Conservation (phyloP, 345 rosid species). For the Odontarrhena argentea region DNA sequence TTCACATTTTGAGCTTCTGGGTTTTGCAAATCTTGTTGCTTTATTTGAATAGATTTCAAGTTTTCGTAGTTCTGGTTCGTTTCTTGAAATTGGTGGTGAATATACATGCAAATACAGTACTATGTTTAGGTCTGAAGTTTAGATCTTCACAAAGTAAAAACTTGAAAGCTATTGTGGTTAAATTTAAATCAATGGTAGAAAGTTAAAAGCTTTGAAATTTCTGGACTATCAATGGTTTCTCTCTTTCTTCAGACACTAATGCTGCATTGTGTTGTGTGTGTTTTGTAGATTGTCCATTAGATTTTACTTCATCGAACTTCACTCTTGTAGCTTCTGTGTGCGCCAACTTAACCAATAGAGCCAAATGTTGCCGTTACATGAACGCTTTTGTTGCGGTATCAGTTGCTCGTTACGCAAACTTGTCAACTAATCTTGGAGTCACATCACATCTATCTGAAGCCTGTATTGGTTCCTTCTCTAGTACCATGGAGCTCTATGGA, state of each 20-base stretch:
- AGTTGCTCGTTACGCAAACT: conserved; percentile 75
- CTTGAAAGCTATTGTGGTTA: conserved; percentile 1
- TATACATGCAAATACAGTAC: conserved; percentile 30
- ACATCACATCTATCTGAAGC: conserved; percentile 50
- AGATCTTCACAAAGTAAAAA: conserved; percentile 22
- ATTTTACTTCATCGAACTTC: conserved; percentile 69
- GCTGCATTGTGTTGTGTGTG: conserved; percentile 26
- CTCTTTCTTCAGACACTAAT: conserved; percentile 23
- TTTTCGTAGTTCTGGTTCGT: conserved; percentile 3
- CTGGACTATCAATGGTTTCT: neutral
- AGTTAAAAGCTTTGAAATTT: conserved; percentile 9
- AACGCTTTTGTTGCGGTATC: conserved; percentile 83
- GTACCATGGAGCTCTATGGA: conserved; percentile 69
- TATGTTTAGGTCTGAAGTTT: conserved; percentile 1
- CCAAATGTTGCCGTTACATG: conserved; percentile 92
- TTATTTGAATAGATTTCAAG: neutral
- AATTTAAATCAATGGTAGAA: neutral
- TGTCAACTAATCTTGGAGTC: conserved; percentile 71
- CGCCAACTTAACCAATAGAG: conserved; percentile 63
- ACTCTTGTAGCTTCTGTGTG: conserved; percentile 81
- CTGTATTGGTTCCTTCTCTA: conserved; percentile 69
- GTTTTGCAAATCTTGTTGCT: conserved; percentile 28
- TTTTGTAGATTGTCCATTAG: conserved; percentile 86
- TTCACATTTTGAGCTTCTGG: conserved; percentile 16
- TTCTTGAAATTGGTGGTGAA: conserved; percentile 6